These are phyloP conservation scores for Laguncularia racemosa DNA, from an alignment of 345 rosid species.

Conservation along the genomic window DNA sequence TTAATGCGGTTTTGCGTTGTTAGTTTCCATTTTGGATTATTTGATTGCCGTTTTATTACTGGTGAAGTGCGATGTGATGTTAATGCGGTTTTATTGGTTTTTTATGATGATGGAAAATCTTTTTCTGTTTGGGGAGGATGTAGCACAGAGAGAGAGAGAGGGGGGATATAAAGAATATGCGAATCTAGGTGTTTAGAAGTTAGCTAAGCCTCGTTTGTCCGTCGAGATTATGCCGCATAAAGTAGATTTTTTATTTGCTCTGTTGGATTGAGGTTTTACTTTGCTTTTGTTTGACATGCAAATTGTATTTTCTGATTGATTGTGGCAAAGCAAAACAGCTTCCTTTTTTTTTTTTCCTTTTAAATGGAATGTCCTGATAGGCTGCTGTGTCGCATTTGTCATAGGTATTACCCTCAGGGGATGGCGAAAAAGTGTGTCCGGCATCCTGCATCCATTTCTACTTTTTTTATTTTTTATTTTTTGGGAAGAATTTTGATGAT, in stretches of 20 bases:
- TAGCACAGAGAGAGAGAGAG: not conserved
- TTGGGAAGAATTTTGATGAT: no score
- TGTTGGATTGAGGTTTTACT: not conserved
- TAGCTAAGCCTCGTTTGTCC: not conserved
- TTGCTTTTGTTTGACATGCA: not conserved
- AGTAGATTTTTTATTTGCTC: not conserved
- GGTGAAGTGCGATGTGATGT: constrained; percentile 3
- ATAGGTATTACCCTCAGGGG: no score
- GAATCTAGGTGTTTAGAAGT: constrained; percentile 1
- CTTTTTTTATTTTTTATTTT: no score
- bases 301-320: no score
- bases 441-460: no score
- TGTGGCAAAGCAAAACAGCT: no score
- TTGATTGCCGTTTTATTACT: not conserved
- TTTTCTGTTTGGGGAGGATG: not conserved
- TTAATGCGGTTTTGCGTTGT: constrained; percentile 2
- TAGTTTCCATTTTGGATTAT: constrained; percentile 1
- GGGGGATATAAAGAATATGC: not conserved
- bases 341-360: no score
- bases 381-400: no score
- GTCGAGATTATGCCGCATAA: no score
- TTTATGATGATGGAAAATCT: constrained; percentile 3
- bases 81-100: constrained; percentile 1
- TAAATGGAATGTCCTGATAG: no score
- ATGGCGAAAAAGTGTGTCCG: no score